Evolutionary conservation across 139 green algal species (phyloP).

Genomic region (Gonium pectorale): DNA sequence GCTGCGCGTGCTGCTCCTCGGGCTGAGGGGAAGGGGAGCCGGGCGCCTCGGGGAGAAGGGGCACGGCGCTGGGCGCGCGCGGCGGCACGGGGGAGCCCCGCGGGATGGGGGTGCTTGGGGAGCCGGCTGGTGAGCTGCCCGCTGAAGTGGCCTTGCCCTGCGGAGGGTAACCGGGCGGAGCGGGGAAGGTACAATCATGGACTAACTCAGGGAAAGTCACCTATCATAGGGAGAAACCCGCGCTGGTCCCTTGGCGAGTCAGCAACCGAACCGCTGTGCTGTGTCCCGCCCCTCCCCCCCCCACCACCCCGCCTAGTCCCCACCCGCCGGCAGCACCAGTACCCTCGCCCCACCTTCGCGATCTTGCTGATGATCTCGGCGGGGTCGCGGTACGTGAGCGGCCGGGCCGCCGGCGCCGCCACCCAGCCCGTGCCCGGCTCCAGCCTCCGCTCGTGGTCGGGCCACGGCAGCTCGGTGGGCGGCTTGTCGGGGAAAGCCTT

Average conservation of each 20-base stretch:
- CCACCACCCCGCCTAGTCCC: too few relatives aligned
- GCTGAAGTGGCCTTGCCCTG: not conserved
- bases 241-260: too few relatives aligned
- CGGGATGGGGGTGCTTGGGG: not conserved
- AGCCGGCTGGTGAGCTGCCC: not conserved
- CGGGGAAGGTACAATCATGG: not conserved
- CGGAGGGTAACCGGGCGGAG: too few relatives aligned
- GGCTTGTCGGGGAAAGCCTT: conserved; percentile 51
- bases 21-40: not conserved
- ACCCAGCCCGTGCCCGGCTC: conserved; percentile 54
- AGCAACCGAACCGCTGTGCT: too few relatives aligned
- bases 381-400: conserved; percentile 37
- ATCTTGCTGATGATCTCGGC: conserved; percentile 11
- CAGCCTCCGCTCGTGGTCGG: conserved; percentile 41
- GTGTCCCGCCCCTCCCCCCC: too few relatives aligned
- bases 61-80: not conserved
- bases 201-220: too few relatives aligned
- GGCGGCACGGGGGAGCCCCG: not conserved
- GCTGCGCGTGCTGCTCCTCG: not conserved
- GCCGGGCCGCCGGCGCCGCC: conserved; percentile 15
- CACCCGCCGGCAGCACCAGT: too few relatives aligned
- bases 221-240: too few relatives aligned
- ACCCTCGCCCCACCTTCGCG: not conserved
- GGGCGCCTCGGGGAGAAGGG: not conserved
- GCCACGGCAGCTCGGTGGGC: conserved; percentile 50